Evolutionary conservation across 108 stramenopile genomes (phyloP).

Genomic region (Aurantiochytrium sp.): DNA sequence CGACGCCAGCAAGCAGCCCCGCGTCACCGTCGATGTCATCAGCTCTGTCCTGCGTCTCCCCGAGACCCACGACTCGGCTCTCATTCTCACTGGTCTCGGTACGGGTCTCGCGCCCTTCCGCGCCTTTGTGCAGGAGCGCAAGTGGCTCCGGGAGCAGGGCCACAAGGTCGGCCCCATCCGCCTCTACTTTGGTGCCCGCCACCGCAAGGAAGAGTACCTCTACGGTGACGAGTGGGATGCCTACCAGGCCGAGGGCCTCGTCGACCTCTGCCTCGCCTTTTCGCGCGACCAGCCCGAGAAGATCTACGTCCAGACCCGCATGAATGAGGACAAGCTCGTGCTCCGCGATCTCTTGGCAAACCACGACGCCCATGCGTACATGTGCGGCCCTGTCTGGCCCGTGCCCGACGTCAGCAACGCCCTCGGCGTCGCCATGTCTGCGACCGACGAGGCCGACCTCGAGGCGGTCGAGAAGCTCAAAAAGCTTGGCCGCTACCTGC

Average conservation of each 20-base stretch:
- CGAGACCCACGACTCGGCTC: constrained; percentile 51
- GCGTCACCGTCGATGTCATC: constrained; percentile 71
- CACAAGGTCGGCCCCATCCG: constrained; percentile 61
- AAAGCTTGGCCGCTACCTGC: neutral
- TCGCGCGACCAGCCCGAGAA: constrained; percentile 75
- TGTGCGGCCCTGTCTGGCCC: constrained; percentile 72
- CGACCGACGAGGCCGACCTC: neutral
- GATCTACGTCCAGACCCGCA: constrained; percentile 88
- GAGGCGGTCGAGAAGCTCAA: neutral
- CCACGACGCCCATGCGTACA: constrained; percentile 61
- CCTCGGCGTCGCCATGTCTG: neutral
- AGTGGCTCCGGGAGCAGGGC: constrained; percentile 47
- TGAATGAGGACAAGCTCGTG: constrained; percentile 56
- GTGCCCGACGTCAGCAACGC: neutral
- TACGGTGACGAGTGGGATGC: constrained; percentile 80
- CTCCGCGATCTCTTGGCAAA: constrained; percentile 66
- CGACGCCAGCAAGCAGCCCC: constrained; percentile 32
- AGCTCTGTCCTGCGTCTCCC: constrained; percentile 80
- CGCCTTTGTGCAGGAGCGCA: constrained; percentile 83
- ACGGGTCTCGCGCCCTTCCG: constrained; percentile 96
- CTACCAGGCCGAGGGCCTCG: constrained; percentile 60
- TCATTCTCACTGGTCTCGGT: constrained; percentile 90
- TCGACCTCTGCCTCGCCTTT: constrained; percentile 79
- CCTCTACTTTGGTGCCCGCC: constrained; percentile 94
- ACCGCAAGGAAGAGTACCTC: constrained; percentile 71